phyloP scores from a whole-genome alignment of 805 yeast genomes.

The Myxozyma geophila region DNA sequence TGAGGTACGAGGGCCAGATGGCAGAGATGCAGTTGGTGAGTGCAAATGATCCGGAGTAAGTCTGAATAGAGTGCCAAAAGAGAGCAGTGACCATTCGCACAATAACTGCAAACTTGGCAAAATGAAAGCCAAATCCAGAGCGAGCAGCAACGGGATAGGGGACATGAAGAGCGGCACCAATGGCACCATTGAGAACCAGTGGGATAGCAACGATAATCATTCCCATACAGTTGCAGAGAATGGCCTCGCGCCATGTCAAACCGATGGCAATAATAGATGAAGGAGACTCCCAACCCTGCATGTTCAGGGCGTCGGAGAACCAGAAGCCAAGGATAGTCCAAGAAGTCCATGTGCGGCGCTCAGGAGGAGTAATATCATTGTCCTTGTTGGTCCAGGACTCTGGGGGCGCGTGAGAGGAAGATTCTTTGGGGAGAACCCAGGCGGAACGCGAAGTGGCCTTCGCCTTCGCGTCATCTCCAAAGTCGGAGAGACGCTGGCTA shows the following conservation, averaged over 20 bases:
- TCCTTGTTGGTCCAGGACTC: conserved; percentile 39
- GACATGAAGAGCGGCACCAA: conserved; percentile 80
- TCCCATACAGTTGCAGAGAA: conserved; percentile 27
- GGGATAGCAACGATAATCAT: conserved; percentile 63
- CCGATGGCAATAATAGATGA: conserved; percentile 36
- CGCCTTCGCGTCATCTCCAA: conserved; percentile 25
- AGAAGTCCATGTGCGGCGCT: conserved; percentile 36
- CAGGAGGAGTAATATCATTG: conserved; percentile 35
- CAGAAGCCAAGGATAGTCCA: conserved; percentile 36
- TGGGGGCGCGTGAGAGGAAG: conserved; percentile 37
- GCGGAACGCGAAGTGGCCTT: conserved; percentile 35
- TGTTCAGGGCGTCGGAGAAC: conserved; percentile 36
- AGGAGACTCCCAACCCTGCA: conserved; percentile 37
- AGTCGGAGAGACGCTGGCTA: conserved; percentile 10
- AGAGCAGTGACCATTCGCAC: conserved; percentile 35
- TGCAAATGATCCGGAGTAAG: conserved; percentile 35
- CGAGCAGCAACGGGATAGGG: conserved; percentile 84
- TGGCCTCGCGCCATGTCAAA: conserved; percentile 37
- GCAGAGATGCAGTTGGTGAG: conserved; percentile 34
- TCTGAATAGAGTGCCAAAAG: conserved; percentile 37
- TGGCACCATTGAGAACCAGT: conserved; percentile 71
- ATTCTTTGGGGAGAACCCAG: conserved; percentile 38
- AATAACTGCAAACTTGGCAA: conserved; percentile 32
- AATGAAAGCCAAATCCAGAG: conserved; percentile 68
- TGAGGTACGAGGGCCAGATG: conserved; percentile 37